Base-by-base conservation (phyloP, 495 filamentous ascomycete species). In the Coniosporium apollinis region DNA sequence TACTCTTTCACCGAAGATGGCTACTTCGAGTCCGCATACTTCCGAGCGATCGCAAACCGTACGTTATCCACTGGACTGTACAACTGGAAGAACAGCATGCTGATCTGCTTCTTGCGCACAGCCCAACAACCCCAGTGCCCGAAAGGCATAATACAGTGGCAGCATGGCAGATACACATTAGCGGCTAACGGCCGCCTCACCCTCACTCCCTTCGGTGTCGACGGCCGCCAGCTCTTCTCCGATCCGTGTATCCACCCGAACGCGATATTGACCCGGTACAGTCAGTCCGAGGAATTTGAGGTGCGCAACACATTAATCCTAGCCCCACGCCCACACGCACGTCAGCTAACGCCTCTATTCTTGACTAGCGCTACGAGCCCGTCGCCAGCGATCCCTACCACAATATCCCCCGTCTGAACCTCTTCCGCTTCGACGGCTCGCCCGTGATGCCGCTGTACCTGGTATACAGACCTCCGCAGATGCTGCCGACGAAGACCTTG, bases 1-100 rank as follows among this genome's bases (percentile, higher is more conserved):
- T 86, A 81, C 53, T 84, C 80, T 5, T 86, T 86, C 48, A 78
- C 75, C 4, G 62, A 55, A 34, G 68, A 82, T 44, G 79, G 80
- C 17, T 59, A 69, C 53, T 86, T 70, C 48, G 80, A 86, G 53
- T 67, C 73, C 46, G 79, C 80, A 13, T 71, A 74, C 49, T 86
- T 82, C 55, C 62, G 79, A 34, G 76, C 76, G 16, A 50, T 83
- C 41, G 56, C 80, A 22, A 83, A 84, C 53, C 80, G 77, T 82
- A 46, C 52, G 73, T 70, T 34, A 17, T n/a, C 39, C 17, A n/a
- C 6, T 22, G 9, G 19, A 36, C 39, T 8, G 30, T 36, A 21
- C n/a, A n/a, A n/a, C n/a, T n/a, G n/a, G n/a, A n/a, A n/a, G n/a
- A n/a, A n/a, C n/a, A n/a, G n/a, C n/a, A n/a, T n/a, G n/a, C n/a